Evolutionary conservation across 176 grass and related monocot species (phyloP).

Genomic region (Elymus sibiricus): DNA sequence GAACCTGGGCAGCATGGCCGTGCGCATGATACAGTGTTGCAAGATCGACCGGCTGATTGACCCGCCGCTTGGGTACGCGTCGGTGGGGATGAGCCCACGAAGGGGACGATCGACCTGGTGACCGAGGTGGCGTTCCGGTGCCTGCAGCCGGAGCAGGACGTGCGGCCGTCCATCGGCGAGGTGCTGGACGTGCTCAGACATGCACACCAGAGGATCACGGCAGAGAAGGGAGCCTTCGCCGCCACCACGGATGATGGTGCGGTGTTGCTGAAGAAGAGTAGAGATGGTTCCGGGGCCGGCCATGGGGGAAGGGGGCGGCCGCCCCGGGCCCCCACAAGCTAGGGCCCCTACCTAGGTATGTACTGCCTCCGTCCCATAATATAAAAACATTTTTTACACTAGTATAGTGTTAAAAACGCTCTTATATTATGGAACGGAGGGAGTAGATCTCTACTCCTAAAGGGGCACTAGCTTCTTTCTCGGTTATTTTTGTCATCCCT

Average conservation of each 20-base stretch:
- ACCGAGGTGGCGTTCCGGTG: slow-evolving; percentile 49
- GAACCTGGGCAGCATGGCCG: slow-evolving; percentile 46
- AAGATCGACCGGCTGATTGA: slow-evolving; percentile 35
- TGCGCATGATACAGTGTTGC: slow-evolving; percentile 37
- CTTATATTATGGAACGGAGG: too few relatives aligned
- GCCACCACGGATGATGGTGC: background rate
- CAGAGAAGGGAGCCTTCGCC: background rate
- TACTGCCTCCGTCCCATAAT: too few relatives aligned
- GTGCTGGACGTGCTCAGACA: slow-evolving; percentile 28
- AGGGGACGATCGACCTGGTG: slow-evolving; percentile 23
- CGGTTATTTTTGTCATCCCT: too few relatives aligned
- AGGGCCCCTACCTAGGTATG: too few relatives aligned
- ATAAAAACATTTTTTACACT: too few relatives aligned
- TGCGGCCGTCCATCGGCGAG: slow-evolving; percentile 40
- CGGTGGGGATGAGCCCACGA: slow-evolving; percentile 4
- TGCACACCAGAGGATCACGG: slow-evolving; percentile 5
- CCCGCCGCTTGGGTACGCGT: slow-evolving; percentile 14
- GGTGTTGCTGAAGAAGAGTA: slow-evolving; percentile 17
- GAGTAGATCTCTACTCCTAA: too few relatives aligned
- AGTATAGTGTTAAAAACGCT: too few relatives aligned
- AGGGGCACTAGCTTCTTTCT: too few relatives aligned
- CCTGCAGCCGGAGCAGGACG: slow-evolving; percentile 50
- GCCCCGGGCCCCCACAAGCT: too few relatives aligned
- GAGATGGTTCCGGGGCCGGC: slow-evolving; percentile 34
- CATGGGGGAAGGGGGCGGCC: too few relatives aligned